phyloP scores from a whole-genome alignment of 192 early-diverging fungal genomes.

The Backusella psychrophila region DNA sequence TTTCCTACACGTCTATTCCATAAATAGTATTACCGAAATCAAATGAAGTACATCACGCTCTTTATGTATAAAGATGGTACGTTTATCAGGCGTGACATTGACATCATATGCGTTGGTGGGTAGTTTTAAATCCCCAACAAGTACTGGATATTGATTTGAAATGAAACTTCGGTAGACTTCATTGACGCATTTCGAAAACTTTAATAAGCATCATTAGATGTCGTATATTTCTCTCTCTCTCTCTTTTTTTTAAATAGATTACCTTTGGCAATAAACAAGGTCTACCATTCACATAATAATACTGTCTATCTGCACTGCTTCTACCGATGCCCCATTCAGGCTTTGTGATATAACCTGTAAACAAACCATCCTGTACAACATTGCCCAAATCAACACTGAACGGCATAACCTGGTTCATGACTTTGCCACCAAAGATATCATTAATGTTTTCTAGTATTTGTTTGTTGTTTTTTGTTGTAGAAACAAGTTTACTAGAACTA shows the following conservation, averaged over 20 bases:
- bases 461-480: constrained; percentile 62
- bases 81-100: constrained; percentile 94
- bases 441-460: constrained; percentile 65
- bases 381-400: constrained; percentile 23
- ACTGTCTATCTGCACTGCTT: constrained; percentile 80
- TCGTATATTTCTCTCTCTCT: too few relatives aligned
- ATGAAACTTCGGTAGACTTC: constrained; percentile 74
- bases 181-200: constrained; percentile 75
- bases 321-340: constrained; percentile 68
- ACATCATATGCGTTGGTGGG: constrained; percentile 74
- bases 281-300: constrained; percentile 84
- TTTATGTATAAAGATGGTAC: constrained; percentile 82
- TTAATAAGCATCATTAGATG: neutral
- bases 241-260: neutral
- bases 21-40: constrained; percentile 37
- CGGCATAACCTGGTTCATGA: constrained; percentile 41
- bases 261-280: constrained; percentile 85
- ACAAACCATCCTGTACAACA: neutral
- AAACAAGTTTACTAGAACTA: constrained; percentile 47
- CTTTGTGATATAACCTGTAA: constrained; percentile 39
- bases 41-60: constrained; percentile 59
- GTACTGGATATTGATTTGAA: constrained; percentile 75
- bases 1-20: too few relatives aligned
- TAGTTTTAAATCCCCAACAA: constrained; percentile 66
- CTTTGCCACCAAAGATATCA: constrained; percentile 74